Evolutionary conservation across 441 rosid genomes (phyloP).

Genomic region (Arabidopsis hybrid): DNA sequence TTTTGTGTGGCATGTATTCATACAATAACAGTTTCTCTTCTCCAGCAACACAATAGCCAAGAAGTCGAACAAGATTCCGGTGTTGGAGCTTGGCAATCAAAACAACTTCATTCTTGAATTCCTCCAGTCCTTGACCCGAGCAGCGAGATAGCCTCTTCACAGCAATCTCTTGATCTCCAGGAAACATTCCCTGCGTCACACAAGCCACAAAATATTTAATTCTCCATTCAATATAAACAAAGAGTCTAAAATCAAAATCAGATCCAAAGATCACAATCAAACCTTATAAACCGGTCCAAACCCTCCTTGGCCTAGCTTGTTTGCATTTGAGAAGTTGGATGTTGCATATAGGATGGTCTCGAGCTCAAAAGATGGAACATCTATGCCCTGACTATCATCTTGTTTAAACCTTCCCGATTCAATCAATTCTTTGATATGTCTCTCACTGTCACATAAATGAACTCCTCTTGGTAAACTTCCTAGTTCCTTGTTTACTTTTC

Average conservation of each 20-base stretch:
- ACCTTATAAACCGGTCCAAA: constrained; percentile 75
- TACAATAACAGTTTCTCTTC: constrained; percentile 60
- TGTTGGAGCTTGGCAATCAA: constrained; percentile 75
- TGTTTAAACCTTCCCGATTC: constrained; percentile 51
- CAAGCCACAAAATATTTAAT: background rate
- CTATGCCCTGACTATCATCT: constrained; percentile 57
- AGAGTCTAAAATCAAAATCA: background rate
- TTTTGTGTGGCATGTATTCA: constrained; percentile 67
- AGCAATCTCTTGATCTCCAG: constrained; percentile 67
- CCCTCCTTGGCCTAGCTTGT: constrained; percentile 70
- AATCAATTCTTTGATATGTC: constrained; percentile 53
- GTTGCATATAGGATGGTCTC: constrained; percentile 62
- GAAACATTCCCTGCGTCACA: constrained; percentile 54
- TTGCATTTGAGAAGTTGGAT: constrained; percentile 54
- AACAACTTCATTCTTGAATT: constrained; percentile 70
- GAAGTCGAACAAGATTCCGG: constrained; percentile 66
- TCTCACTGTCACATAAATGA: constrained; percentile 54
- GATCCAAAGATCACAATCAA: background rate
- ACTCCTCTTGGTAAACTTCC: constrained; percentile 44
- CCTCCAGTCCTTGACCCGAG: constrained; percentile 69
- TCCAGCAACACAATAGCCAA: constrained; percentile 63
- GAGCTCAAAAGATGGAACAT: constrained; percentile 58
- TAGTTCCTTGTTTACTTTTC: constrained; percentile 44
- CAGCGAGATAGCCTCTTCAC: constrained; percentile 61
- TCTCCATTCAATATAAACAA: background rate